Conservation (phyloP, 495 filamentous ascomycete genomes). For the Durotheca rogersii region DNA sequence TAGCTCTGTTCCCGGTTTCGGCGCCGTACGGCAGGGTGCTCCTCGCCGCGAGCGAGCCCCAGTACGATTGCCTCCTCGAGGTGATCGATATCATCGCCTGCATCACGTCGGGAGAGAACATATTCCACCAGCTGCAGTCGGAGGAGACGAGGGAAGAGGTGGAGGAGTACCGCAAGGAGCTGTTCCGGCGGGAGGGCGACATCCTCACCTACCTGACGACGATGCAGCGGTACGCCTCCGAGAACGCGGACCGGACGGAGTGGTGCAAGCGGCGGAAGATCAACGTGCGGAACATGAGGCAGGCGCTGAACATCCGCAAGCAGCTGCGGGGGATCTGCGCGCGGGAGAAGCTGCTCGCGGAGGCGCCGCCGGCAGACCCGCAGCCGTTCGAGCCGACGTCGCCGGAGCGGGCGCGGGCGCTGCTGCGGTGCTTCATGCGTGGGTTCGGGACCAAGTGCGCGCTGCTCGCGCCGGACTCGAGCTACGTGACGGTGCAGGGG, state of each 20-base stretch:
- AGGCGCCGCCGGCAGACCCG: slow-evolving; percentile 44
- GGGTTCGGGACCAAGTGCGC: slow-evolving; percentile 86
- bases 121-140: slow-evolving; percentile 76
- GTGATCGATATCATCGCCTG: slow-evolving; percentile 90
- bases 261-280: slow-evolving; percentile 82
- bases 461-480: slow-evolving; percentile 75
- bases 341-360: slow-evolving; percentile 48
- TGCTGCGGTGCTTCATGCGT: slow-evolving; percentile 78
- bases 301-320: slow-evolving; percentile 73
- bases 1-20: slow-evolving; percentile 80
- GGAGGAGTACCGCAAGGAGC: slow-evolving; percentile 67
- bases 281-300: slow-evolving; percentile 78
- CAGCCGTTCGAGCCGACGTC: slow-evolving; percentile 50
- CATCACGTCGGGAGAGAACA: slow-evolving; percentile 79
- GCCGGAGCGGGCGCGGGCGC: slow-evolving; percentile 53
- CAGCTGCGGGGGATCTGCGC: slow-evolving; percentile 72
- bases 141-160: slow-evolving; percentile 82
- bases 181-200: slow-evolving; percentile 83
- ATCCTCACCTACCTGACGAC: slow-evolving; percentile 82
- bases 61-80: slow-evolving; percentile 71
- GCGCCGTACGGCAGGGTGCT: slow-evolving; percentile 80
- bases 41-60: slow-evolving; percentile 71
- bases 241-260: slow-evolving; percentile 67
- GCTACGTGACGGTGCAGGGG: slow-evolving; percentile 79
- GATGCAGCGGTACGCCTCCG: slow-evolving; percentile 76